phyloP scores from a whole-genome alignment of 352 stramenopile genomes.

The Globisporangium ultimum region DNA sequence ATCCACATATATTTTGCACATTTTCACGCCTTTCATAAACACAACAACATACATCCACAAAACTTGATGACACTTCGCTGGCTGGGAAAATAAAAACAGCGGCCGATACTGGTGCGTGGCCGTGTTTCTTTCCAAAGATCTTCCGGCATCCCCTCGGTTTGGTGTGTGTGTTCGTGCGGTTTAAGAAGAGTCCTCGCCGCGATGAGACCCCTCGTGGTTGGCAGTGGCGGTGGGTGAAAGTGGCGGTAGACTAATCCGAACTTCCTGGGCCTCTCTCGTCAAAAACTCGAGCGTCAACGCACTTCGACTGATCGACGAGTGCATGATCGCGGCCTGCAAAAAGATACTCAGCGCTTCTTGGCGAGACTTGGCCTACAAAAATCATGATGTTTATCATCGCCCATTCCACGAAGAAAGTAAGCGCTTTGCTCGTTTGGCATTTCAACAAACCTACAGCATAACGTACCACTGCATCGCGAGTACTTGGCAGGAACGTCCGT shows the following conservation, averaged over 20 bases:
- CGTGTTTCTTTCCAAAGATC: slow-evolving; percentile 1
- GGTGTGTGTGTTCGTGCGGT: background rate
- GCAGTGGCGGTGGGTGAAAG: slow-evolving; percentile 42
- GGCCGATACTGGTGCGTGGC: background rate
- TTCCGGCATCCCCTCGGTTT: background rate
- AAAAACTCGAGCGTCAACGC: slow-evolving; percentile 74
- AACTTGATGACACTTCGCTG: background rate
- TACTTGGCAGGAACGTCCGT: slow-evolving; percentile 76
- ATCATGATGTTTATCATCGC: background rate
- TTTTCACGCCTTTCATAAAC: background rate
- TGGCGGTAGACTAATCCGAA: slow-evolving; percentile 78
- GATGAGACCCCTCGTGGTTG: slow-evolving; percentile 25
- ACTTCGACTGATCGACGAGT: slow-evolving; percentile 70
- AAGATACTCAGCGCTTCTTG: slow-evolving; percentile 80
- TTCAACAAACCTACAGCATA: too few species aligned
- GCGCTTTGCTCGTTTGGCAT: too few species aligned
- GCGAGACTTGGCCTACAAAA: slow-evolving; percentile 46
- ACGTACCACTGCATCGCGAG: slow-evolving; percentile 48
- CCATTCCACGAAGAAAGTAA: too few species aligned
- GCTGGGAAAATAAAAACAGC: background rate
- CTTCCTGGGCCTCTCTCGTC: slow-evolving; percentile 65
- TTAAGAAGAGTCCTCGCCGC: slow-evolving; percentile 40
- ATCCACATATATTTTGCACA: background rate
- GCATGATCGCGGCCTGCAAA: slow-evolving; percentile 80
- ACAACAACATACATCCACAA: background rate